These are phyloP conservation scores for Phlebiopsis flavidoalba DNA, from an alignment of 768 basidiomycete genomes.

Conservation along the genomic window DNA sequence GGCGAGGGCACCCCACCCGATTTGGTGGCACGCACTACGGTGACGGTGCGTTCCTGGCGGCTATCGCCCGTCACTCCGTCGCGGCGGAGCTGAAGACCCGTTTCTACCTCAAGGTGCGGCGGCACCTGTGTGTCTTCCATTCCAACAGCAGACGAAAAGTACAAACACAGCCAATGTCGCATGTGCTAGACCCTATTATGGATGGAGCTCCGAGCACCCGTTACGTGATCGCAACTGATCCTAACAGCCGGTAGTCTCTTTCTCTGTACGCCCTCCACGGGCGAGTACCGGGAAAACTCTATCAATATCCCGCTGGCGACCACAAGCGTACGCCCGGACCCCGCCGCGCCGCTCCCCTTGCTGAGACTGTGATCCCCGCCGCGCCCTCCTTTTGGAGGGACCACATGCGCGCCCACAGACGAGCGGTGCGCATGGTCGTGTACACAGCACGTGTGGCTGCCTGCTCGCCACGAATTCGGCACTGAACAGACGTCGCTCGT, in stretches of 20 bases:
- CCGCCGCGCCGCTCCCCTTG: too few species aligned
- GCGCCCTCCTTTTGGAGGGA: background rate
- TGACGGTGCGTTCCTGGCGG: conserved; percentile 73
- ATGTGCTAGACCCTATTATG: conserved; percentile 57
- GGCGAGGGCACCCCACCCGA: conserved; percentile 70
- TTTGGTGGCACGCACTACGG: conserved; percentile 70
- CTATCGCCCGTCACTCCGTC: conserved; percentile 69
- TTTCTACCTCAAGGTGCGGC: conserved; percentile 78
- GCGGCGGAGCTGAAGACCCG: conserved; percentile 82
- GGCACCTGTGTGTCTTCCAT: background rate
- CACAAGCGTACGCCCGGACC: conserved; percentile 50
- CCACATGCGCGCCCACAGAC: conserved; percentile 36
- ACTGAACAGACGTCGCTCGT: conserved; percentile 81
- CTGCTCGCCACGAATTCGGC: conserved; percentile 79
- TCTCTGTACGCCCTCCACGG: conserved; percentile 84
- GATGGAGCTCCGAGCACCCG: conserved; percentile 90
- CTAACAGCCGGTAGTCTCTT: conserved; percentile 78
- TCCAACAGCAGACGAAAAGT: background rate
- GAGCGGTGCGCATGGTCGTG: conserved; percentile 84
- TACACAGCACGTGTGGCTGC: conserved; percentile 84
- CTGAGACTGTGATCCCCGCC: too few species aligned
- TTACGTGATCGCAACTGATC: conserved; percentile 66
- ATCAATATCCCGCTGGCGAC: conserved; percentile 78
- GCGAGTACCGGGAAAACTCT: conserved; percentile 76
- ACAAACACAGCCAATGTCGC: background rate